Conservation (phyloP, 2,329 filamentous ascomycete species). For the Cordyceps pruinosa region DNA sequence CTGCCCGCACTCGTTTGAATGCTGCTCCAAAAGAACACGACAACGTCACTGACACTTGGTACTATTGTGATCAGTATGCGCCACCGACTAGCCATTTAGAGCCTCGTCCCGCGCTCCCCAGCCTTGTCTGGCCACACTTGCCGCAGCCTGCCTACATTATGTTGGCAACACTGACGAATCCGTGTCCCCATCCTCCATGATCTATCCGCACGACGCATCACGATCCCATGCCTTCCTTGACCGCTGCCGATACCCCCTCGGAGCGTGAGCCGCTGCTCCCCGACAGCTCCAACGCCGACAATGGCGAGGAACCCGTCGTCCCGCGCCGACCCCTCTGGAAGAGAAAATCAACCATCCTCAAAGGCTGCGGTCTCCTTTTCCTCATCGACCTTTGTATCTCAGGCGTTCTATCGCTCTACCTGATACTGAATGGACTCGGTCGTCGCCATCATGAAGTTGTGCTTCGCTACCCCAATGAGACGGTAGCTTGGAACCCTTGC, state of each 20-base stretch:
- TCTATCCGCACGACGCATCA: neutral
- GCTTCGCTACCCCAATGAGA: conserved; percentile 27
- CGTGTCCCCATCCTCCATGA: too few relatives aligned
- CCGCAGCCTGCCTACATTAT: too few relatives aligned
- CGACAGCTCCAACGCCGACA: neutral
- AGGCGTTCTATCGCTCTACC: neutral
- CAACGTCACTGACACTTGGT: too few relatives aligned
- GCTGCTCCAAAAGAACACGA: too few relatives aligned
- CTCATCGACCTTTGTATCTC: neutral
- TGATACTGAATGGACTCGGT: neutral
- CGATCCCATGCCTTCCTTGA: neutral
- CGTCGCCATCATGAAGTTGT: neutral
- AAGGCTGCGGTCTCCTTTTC: neutral
- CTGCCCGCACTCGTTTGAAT: too few relatives aligned
- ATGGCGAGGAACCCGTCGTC: neutral
- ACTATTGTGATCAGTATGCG: too few relatives aligned
- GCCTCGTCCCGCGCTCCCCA: too few relatives aligned
- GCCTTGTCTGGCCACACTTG: too few relatives aligned
- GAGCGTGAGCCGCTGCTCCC: neutral
- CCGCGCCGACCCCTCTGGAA: neutral
- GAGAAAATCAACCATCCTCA: neutral
- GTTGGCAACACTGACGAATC: too few relatives aligned
- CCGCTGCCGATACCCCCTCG: neutral
- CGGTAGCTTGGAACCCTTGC: conserved; percentile 32
- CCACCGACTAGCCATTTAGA: too few relatives aligned